phyloP scores from a whole-genome alignment of 1,284 basidiomycete species.

The Uromyces viciae-fabae region DNA sequence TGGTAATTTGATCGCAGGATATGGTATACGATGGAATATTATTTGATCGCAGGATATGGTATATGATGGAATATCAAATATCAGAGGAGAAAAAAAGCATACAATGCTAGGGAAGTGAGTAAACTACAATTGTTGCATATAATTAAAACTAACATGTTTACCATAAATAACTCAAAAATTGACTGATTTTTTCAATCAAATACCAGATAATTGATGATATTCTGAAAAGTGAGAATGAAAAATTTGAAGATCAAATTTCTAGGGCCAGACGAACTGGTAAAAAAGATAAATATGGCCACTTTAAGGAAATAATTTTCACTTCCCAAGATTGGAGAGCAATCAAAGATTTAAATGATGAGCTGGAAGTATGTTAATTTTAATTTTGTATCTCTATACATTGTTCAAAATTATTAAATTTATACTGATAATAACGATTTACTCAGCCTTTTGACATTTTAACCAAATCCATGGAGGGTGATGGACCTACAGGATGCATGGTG shows the following conservation, averaged over 20 bases:
- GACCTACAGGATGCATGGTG: no score
- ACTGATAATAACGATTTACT: not conserved
- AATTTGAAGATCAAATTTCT: not conserved
- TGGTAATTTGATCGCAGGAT: not conserved
- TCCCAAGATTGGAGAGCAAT: not conserved
- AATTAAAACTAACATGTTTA: no score
- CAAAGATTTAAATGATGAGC: not conserved
- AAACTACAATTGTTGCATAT: no score
- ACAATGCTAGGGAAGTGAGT: conserved; percentile 1
- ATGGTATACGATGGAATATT: no score
- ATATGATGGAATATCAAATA: conserved; percentile 27
- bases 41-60: no score
- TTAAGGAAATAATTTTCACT: not conserved
- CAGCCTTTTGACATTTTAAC: not conserved
- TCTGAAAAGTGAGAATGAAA: not conserved
- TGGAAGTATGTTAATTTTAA: no score
- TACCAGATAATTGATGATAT: not conserved
- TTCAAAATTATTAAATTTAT: not conserved
- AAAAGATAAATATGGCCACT: not conserved
- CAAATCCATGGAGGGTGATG: conserved; percentile 6
- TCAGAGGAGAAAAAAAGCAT: not conserved
- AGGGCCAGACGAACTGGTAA: not conserved
- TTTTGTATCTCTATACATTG: no score
- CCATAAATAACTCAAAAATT: not conserved
- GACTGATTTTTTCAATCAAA: not conserved